phyloP scores from a whole-genome alignment of 768 basidiomycete species.

The Lyophyllum decastes region DNA sequence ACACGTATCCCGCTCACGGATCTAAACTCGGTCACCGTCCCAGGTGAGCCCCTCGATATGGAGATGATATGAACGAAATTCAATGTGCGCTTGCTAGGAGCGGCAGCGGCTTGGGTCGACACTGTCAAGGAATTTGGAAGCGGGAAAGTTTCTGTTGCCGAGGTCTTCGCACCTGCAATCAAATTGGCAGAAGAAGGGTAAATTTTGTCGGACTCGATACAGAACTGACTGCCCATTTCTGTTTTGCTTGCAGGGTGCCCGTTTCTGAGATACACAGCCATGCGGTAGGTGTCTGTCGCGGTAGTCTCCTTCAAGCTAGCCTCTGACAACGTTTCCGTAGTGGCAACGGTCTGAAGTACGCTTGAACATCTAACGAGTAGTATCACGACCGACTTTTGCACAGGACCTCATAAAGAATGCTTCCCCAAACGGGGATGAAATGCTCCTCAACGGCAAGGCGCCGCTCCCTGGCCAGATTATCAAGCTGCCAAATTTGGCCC shows the following conservation, averaged over 20 bases:
- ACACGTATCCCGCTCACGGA: conserved; percentile 78
- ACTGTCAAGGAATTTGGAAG: conserved; percentile 83
- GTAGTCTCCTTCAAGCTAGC: conserved; percentile 7
- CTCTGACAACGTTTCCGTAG: conserved; percentile 25
- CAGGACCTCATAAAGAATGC: conserved; percentile 74
- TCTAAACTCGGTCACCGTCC: conserved; percentile 90
- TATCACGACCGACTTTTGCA: not conserved
- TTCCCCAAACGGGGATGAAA: conserved; percentile 83
- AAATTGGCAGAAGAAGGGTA: conserved; percentile 90
- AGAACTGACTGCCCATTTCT: not conserved
- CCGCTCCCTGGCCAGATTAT: conserved; percentile 87
- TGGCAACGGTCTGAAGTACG: conserved; percentile 62
- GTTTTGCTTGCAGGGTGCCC: conserved; percentile 59
- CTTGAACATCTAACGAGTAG: not conserved
- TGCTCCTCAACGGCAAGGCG: conserved; percentile 83
- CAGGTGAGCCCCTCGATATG: conserved; percentile 44
- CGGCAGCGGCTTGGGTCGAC: conserved; percentile 96
- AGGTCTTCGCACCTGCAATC: conserved; percentile 88
- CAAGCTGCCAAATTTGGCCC: conserved; percentile 77
- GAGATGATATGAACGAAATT: not conserved
- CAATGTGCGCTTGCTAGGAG: conserved; percentile 50
- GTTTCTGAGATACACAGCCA: conserved; percentile 81
- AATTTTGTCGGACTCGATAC: conserved; percentile 13
- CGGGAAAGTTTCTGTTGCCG: conserved; percentile 59
- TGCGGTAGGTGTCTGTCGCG: conserved; percentile 38